Evolutionary conservation across 1,284 basidiomycete genomes (phyloP).

Genomic region (Caloboletus inedulis): DNA sequence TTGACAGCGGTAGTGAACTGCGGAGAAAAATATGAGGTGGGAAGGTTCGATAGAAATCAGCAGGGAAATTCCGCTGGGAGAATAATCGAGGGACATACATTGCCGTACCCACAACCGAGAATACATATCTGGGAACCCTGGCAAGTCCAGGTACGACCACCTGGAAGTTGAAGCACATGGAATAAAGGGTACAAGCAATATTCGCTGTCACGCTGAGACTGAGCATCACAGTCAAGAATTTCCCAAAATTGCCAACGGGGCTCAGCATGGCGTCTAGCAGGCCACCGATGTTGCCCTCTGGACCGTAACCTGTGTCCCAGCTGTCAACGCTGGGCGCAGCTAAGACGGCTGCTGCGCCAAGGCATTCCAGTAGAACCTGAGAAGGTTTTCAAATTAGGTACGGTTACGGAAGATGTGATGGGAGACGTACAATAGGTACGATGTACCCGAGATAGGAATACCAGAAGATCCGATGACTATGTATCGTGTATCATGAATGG

Average conservation of each 20-base stretch:
- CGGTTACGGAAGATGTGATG: neutral
- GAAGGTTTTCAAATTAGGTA: neutral
- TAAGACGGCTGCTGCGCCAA: conserved; percentile 72
- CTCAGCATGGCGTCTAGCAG: conserved; percentile 73
- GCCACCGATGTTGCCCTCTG: conserved; percentile 63
- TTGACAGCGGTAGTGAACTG: conserved; percentile 54
- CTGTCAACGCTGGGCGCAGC: conserved; percentile 57
- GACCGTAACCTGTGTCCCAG: conserved; percentile 65
- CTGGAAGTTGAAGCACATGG: conserved; percentile 79
- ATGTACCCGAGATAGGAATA: conserved; percentile 76
- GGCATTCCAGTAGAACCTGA: conserved; percentile 61
- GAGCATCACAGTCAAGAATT: conserved; percentile 83
- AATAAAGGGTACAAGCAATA: conserved; percentile 83
- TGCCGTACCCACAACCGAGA: conserved; percentile 78
- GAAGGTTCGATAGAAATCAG: conserved; percentile 12
- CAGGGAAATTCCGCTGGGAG: neutral
- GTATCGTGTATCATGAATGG: neutral
- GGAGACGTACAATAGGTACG: conserved; percentile 55
- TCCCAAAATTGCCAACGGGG: conserved; percentile 73
- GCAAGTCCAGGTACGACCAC: conserved; percentile 68
- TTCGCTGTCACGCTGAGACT: conserved; percentile 82
- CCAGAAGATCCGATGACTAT: conserved; percentile 65
- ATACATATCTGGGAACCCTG: conserved; percentile 79
- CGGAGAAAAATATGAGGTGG: neutral
- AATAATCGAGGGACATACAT: conserved; percentile 50